These are phyloP conservation scores for Cercospora beticola DNA, from an alignment of 2,329 filamentous ascomycete species.

Conservation along the genomic window DNA sequence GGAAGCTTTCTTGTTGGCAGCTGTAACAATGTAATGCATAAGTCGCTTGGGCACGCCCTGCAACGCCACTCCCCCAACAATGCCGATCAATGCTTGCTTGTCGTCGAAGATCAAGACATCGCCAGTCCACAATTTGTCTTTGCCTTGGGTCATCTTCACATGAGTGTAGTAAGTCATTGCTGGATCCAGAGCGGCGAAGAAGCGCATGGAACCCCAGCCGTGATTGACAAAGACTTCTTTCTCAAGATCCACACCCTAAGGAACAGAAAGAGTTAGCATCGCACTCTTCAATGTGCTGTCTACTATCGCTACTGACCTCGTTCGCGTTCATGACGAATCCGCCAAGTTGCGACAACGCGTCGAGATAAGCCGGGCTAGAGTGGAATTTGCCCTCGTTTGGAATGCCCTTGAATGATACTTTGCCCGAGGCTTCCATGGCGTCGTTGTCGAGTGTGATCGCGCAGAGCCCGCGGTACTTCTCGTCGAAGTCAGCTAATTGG, in stretches of 20 bases:
- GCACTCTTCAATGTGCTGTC: neutral
- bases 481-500: constrained; percentile 21
- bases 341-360: constrained; percentile 40
- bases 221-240: constrained; percentile 40
- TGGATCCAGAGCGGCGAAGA: constrained; percentile 31
- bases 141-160: constrained; percentile 30
- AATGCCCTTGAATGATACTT: constrained; percentile 20
- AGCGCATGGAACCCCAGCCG: constrained; percentile 34
- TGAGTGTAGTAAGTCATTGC: constrained; percentile 37
- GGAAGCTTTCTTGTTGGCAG: constrained; percentile 22
- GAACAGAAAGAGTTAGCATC: neutral
- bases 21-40: constrained; percentile 25
- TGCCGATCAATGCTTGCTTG: constrained; percentile 24
- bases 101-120: constrained; percentile 38
- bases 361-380: constrained; percentile 37
- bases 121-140: constrained; percentile 40
- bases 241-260: constrained; percentile 28
- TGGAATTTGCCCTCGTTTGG: constrained; percentile 22
- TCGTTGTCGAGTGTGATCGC: constrained; percentile 40
- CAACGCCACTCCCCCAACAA: constrained; percentile 33
- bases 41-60: constrained; percentile 27
- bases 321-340: constrained; percentile 27
- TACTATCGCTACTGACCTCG: constrained; percentile 14
- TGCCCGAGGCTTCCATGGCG: constrained; percentile 38
- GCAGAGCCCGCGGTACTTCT: constrained; percentile 40